Base-by-base conservation (phyloP, 2,329 filamentous ascomycete species). In the Remersonia thermophila region DNA sequence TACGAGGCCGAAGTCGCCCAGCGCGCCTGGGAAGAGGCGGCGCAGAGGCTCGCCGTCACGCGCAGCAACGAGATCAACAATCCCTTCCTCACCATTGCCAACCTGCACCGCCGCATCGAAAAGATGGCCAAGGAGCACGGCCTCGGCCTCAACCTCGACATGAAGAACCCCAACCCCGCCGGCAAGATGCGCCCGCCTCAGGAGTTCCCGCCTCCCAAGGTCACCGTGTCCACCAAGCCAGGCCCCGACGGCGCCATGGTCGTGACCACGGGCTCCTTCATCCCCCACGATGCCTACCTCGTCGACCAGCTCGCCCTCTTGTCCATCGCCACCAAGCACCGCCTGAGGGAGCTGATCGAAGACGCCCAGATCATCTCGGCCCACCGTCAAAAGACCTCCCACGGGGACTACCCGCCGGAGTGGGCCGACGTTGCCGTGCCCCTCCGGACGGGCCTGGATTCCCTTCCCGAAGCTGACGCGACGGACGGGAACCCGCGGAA, bases 241-340 rank as follows among this genome's bases (percentile, higher is more conserved):
- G 76, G 73, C 0, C 70, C 76, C 0, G 76, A 85, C 34, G 58
- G 57, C 48, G 73, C 72, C 10, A 58, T 80, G 16, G 67, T 83
- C 3, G 60, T 71, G 29, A 77, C 78, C 1, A 69, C 66, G 11
- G 78, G 77, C 2, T 74, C 75, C 14, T 84, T 81, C 36, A 72
- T 93, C 27, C 72, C 91, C 0, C 76, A 80, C 26, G 81, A 86
- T 30, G 75, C 83, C 2, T 77, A 73, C 36, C 64, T 94, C 25
- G 80, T 82, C 11, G 86, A 94, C 42, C 82, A 95, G 47, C 61
- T 95, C 30, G 81, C 83, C 17, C 66, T 95, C 12, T 56, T 95
- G 39, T 91, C 85, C 5, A 70, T 95, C 38, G 83, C 83, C 13
- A 78, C 84, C 8, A 84, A 89, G 53, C 81, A 93, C 48, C 73